Base-by-base conservation (phyloP, 768 basidiomycete species). In the Suillus alpinus region DNA sequence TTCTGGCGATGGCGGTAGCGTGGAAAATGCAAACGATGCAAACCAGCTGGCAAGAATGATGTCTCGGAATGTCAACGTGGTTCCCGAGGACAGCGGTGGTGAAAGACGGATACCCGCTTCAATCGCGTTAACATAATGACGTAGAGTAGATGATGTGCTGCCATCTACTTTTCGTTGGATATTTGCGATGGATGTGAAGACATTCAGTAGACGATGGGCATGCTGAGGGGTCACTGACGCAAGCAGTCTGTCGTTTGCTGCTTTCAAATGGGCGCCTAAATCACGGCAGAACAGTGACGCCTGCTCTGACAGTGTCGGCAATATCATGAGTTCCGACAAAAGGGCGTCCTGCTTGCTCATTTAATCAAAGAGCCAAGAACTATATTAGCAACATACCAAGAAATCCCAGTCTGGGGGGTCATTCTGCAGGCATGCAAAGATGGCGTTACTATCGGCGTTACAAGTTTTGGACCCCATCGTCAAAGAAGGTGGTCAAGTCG, bases 151-250 rank as follows among this genome's bases (percentile, higher is more conserved):
- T 20, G 69, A 67, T 56, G 69, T 67, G 49, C 63, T 67, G 43
- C 61, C 64, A 63, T 72, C 67, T 62, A 63, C 66, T 58, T 60
- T 70, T 36, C 71, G 73, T 65, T 69, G 68, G 59, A 75, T 69
- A 31, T 76, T 80, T 23, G 76, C 78, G 46, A 72, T 73, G 20
- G 76, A 78, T 60, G 79, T 77, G 47, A 81, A 69, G 43, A 81
- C 73, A 65, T 78, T 79, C 65, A 81, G 81, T 7, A 83, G 66
- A 6, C 80, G 77, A 58, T 78, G 79, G 4, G 75, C 64, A 56
- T 77, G 79, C 57, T 59, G 67, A 29, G 69, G 66, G 8, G 76
- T 65, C 34, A 66, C 63, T 16, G 63, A 37, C 36, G 70, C 47
- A 37, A 65, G 65, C 36, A 70, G 52, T 65, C 64, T 66, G 32